Conservation (phyloP, 352 stramenopile species). For the Phytophthora ramorum region DNA sequence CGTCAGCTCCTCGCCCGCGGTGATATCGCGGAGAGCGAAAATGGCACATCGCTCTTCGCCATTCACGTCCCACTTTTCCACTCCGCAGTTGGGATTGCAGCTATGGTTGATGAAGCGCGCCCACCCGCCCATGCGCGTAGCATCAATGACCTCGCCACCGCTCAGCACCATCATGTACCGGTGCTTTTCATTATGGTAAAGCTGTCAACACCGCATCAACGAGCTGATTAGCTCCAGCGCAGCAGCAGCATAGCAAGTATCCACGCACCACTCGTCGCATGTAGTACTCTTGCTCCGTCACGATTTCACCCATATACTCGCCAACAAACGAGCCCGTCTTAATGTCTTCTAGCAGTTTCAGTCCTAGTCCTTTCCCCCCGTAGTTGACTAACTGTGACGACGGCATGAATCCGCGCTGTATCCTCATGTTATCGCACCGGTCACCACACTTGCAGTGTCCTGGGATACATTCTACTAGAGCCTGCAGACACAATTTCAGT, state of each 20-base stretch:
- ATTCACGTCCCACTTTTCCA: constrained; percentile 95
- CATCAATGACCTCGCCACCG: constrained; percentile 89
- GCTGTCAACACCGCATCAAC: constrained; percentile 25
- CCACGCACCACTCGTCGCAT: constrained; percentile 69
- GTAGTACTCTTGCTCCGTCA: constrained; percentile 86
- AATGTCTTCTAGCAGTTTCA: constrained; percentile 58
- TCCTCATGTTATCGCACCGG: constrained; percentile 78
- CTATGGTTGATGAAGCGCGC: constrained; percentile 97
- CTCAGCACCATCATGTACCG: constrained; percentile 89
- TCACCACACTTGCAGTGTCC: constrained; percentile 70
- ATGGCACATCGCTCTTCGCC: constrained; percentile 95
- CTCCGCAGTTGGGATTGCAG: constrained; percentile 94
- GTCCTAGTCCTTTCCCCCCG: constrained; percentile 68
- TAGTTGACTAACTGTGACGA: constrained; percentile 56
- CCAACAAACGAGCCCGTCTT: constrained; percentile 69
- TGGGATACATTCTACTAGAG: constrained; percentile 70
- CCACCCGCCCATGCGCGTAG: constrained; percentile 89
- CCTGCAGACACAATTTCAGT: constrained; percentile 32
- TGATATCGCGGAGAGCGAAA: constrained; percentile 92
- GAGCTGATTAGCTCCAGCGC: background rate
- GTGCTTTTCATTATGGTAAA: constrained; percentile 87
- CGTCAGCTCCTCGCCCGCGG: constrained; percentile 91
- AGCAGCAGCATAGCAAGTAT: background rate
- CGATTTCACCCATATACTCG: constrained; percentile 88
- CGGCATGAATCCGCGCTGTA: constrained; percentile 71